Percentiles rank a stretch among this genome's conserved stretches.
These are phyloP conservation scores for Aureococcus anophagefferens DNA, from an alignment of 108 stramenopile species.

Conservation along the genomic window DNA sequence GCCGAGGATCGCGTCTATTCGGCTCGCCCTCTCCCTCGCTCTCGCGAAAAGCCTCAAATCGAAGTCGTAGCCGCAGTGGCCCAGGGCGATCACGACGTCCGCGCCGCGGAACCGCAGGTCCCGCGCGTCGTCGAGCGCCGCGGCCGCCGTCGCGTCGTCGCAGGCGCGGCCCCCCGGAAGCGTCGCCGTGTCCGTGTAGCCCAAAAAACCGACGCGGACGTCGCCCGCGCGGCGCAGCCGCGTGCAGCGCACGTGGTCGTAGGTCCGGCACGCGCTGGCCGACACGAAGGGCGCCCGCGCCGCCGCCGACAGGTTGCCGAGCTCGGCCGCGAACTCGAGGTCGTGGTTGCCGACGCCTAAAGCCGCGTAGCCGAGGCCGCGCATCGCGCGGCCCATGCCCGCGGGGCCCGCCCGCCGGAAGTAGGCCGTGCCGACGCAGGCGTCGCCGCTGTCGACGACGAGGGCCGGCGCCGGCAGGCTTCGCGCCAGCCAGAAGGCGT, in stretches of 20 bases:
- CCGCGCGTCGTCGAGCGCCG: background rate
- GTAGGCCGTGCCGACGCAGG: background rate
- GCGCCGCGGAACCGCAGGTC: background rate
- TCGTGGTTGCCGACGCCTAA: background rate
- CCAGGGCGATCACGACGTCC: background rate
- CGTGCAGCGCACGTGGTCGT: background rate
- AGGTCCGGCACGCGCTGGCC: background rate
- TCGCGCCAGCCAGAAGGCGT: background rate
- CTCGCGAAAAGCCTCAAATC: background rate
- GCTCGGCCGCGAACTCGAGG: background rate
- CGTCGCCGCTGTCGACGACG: background rate
- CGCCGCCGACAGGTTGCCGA: background rate
- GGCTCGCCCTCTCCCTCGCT: background rate
- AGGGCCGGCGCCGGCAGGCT: background rate
- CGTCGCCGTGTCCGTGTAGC: background rate
- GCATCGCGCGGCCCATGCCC: background rate
- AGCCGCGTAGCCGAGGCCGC: background rate
- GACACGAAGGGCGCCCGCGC: background rate
- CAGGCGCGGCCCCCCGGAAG: background rate
- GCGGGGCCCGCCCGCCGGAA: background rate
- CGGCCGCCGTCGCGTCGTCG: background rate
- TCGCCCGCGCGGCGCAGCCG: background rate
- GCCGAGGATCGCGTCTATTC: background rate
- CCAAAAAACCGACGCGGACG: background rate
- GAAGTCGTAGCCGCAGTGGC: slow-evolving; percentile 3